Conservation (phyloP, 805 yeast species). For the Saturnispora ahearnii region DNA sequence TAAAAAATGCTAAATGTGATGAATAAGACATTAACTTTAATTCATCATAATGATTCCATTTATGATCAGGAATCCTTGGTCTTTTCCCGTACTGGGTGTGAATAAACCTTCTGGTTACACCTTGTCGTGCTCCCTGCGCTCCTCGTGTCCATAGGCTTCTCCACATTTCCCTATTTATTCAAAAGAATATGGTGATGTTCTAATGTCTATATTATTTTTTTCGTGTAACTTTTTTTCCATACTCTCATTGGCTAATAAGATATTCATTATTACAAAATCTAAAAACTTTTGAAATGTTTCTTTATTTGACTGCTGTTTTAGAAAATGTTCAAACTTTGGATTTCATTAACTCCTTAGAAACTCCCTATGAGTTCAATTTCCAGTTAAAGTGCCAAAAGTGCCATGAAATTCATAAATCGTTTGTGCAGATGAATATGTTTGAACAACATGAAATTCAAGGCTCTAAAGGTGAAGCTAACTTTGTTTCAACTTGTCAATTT, state of each 20-base stretch:
- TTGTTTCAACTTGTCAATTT: constrained; percentile 44
- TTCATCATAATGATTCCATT: constrained; percentile 24
- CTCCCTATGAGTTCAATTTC: constrained; percentile 72
- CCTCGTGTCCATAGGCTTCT: background rate
- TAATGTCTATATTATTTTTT: background rate
- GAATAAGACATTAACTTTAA: constrained; percentile 25
- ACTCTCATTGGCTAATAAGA: background rate
- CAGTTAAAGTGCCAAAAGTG: constrained; percentile 69
- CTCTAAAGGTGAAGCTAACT: constrained; percentile 76
- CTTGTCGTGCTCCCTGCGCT: background rate
- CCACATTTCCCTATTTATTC: background rate
- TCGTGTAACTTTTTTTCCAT: background rate
- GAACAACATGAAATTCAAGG: constrained; percentile 60
- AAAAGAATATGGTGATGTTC: background rate
- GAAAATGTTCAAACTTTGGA: constrained; percentile 24
- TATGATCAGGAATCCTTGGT: constrained; percentile 6
- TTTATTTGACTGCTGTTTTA: constrained; percentile 30
- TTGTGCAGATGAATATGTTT: constrained; percentile 55
- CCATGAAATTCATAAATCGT: constrained; percentile 66
- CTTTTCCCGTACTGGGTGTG: constrained; percentile 6
- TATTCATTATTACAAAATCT: background rate
- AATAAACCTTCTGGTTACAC: background rate
- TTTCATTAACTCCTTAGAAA: constrained; percentile 2
- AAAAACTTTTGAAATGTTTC: constrained; percentile 1
- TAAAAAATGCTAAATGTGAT: constrained; percentile 25